phyloP scores from a whole-genome alignment of 2,329 filamentous ascomycete species.

The Juglanconis sp. region DNA sequence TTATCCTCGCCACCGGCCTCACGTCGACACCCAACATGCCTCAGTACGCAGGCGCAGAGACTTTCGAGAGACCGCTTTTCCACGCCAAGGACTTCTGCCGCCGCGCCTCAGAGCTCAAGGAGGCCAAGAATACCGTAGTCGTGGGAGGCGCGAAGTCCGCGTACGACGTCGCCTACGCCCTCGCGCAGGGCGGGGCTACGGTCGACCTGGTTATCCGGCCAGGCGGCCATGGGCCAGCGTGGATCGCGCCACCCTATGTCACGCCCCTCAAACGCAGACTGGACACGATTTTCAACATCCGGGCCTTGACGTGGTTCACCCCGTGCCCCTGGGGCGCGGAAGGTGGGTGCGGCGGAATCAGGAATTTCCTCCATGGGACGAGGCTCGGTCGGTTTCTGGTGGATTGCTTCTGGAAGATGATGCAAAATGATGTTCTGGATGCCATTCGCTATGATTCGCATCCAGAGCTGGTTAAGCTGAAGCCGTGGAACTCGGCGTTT shows the following conservation, averaged over 20 bases:
- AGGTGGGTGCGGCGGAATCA: slow-evolving; percentile 47
- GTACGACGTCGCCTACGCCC: slow-evolving; percentile 55
- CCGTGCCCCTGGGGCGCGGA: slow-evolving; percentile 62
- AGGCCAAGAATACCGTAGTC: slow-evolving; percentile 38
- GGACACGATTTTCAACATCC: slow-evolving; percentile 50
- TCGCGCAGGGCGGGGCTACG: slow-evolving; percentile 42
- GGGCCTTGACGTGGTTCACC: slow-evolving; percentile 62
- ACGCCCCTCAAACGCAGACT: slow-evolving; percentile 59
- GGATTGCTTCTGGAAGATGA: slow-evolving; percentile 45
- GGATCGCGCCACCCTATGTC: slow-evolving; percentile 53
- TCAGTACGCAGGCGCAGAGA: slow-evolving; percentile 32
- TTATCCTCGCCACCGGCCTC: slow-evolving; percentile 50
- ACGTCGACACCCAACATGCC: slow-evolving; percentile 44
- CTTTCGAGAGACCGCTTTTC: slow-evolving; percentile 37
- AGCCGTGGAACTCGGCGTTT: slow-evolving; percentile 38
- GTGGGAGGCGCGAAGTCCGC: slow-evolving; percentile 57
- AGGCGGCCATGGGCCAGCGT: slow-evolving; percentile 51
- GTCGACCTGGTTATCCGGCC: slow-evolving; percentile 52
- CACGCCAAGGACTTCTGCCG: slow-evolving; percentile 41
- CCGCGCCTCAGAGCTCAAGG: slow-evolving; percentile 28
- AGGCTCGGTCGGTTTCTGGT: slow-evolving; percentile 45
- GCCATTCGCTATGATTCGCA: slow-evolving; percentile 44
- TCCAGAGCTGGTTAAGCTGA: slow-evolving; percentile 36
- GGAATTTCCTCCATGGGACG: slow-evolving; percentile 49
- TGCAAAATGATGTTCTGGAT: slow-evolving; percentile 44